A percentile compares a stretch with the other conserved stretches of the same genome.
Conservation (phyloP, 2,329 filamentous ascomycete genomes). For the Calonectria naviculata region DNA sequence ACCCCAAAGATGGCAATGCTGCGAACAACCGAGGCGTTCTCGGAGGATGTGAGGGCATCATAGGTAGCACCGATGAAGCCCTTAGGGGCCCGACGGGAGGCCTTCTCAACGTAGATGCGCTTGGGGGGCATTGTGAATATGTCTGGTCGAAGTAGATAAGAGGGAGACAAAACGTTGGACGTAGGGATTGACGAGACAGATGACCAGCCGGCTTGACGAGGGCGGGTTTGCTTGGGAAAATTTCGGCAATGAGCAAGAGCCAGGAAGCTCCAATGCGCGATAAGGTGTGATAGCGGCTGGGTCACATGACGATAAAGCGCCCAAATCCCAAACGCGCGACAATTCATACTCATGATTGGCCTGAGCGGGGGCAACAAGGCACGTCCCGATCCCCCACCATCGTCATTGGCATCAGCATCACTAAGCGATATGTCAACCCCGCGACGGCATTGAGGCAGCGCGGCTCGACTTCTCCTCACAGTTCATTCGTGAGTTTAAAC, state of each 20-base stretch:
- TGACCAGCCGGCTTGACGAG: constrained; percentile 5
- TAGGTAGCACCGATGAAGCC: constrained; percentile 70
- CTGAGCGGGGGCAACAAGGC: not conserved
- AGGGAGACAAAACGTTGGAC: not conserved
- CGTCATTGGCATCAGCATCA: constrained; percentile 5
- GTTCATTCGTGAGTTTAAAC: not conserved
- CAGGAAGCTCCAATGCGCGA: constrained; percentile 28
- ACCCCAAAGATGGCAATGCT: constrained; percentile 77
- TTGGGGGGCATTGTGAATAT: constrained; percentile 70
- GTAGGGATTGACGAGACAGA: not conserved
- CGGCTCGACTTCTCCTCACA: not conserved
- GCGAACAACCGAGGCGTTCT: constrained; percentile 76
- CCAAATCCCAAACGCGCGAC: not conserved
- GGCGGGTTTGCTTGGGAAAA: constrained; percentile 31
- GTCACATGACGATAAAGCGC: constrained; percentile 39
- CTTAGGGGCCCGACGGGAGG: constrained; percentile 53
- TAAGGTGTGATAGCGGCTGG: constrained; percentile 25
- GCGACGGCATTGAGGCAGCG: not conserved
- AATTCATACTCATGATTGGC: not conserved
- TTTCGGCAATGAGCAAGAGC: constrained; percentile 23
- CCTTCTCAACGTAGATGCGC: constrained; percentile 64
- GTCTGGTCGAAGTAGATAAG: not conserved
- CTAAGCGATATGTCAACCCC: not conserved
- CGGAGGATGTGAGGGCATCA: constrained; percentile 70
- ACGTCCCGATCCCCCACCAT: not conserved